A percentile compares a stretch with the other conserved stretches of the same genome.
phyloP scores from a whole-genome alignment of 768 basidiomycete species.

The Hypholoma sublateritium region DNA sequence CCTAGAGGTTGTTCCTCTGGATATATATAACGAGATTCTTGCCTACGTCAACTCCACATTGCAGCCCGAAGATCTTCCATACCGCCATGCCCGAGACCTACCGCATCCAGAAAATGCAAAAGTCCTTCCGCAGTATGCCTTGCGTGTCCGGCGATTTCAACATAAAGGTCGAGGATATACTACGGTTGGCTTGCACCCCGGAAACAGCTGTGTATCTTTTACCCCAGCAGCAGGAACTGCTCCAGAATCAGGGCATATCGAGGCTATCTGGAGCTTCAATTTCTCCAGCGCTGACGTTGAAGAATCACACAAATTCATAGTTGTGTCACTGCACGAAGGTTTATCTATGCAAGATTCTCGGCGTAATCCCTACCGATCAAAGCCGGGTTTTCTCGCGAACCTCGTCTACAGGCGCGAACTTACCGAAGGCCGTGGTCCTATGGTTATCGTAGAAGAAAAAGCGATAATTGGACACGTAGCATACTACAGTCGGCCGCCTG shows the following conservation, averaged over 20 bases:
- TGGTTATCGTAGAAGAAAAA: slow-evolving; percentile 7
- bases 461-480: slow-evolving; percentile 14
- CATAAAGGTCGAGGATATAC: not conserved
- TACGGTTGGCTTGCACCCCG: not conserved
- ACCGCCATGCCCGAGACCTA: slow-evolving; percentile 8
- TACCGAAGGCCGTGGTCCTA: too few species aligned
- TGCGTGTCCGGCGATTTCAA: not conserved
- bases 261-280: slow-evolving; percentile 17
- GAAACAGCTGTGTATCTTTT: slow-evolving; percentile 8
- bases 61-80: not conserved
- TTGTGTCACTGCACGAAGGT: too few species aligned
- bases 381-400: slow-evolving; percentile 7
- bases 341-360: too few species aligned
- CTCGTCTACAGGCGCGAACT: not conserved
- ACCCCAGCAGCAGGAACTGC: not conserved
- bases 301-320: too few species aligned
- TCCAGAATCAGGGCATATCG: slow-evolving; percentile 10
- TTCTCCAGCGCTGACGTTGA: not conserved
- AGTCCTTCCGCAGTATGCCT: not conserved
- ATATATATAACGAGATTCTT: slow-evolving; percentile 6
- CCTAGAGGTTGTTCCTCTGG: slow-evolving; percentile 1
- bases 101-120: slow-evolving; percentile 9
- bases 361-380: too few species aligned
- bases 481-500: slow-evolving; percentile 12
- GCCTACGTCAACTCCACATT: not conserved